Percentiles rank a stretch among this genome's conserved stretches.
Evolutionary conservation across 768 basidiomycete species (phyloP).

Genomic region (Lactarius hatsudake): DNA sequence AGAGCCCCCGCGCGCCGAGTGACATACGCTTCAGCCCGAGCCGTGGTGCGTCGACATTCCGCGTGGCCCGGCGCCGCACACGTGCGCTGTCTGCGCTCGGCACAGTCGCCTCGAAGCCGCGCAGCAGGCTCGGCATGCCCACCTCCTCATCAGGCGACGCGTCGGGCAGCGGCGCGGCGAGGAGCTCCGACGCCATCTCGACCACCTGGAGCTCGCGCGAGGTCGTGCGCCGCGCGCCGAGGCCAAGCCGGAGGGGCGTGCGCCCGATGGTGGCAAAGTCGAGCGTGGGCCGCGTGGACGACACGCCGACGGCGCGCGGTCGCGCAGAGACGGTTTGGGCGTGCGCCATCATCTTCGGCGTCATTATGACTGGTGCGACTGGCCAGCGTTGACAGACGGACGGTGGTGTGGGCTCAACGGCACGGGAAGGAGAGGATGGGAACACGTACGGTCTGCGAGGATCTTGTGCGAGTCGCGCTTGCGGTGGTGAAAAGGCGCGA

Average conservation of each 20-base stretch:
- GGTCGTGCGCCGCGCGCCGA: slow-evolving; percentile 66
- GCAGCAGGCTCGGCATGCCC: slow-evolving; percentile 74
- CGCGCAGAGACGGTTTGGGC: slow-evolving; percentile 66
- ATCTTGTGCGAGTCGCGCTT: slow-evolving; percentile 71
- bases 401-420: not conserved
- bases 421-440: slow-evolving; percentile 13
- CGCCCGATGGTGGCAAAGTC: slow-evolving; percentile 80
- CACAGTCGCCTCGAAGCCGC: slow-evolving; percentile 93
- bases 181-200: slow-evolving; percentile 76
- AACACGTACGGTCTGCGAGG: slow-evolving; percentile 65
- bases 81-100: slow-evolving; percentile 83
- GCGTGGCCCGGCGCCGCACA: slow-evolving; percentile 69
- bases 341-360: slow-evolving; percentile 74
- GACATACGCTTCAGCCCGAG: slow-evolving; percentile 80
- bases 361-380: slow-evolving; percentile 92
- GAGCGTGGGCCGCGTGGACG: slow-evolving; percentile 41
- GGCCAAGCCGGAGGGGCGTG: slow-evolving; percentile 66
- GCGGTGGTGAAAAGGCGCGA: slow-evolving; percentile 62
- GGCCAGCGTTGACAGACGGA: slow-evolving; percentile 12
- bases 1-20: slow-evolving; percentile 71
- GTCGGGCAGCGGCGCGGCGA: slow-evolving; percentile 70
- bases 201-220: slow-evolving; percentile 82
- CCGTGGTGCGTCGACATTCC: slow-evolving; percentile 72
- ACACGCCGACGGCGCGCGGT: slow-evolving; percentile 36
- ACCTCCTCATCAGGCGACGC: slow-evolving; percentile 72